Base-by-base conservation (phyloP, 208 protist species). In the Kentomonas sorsogonicus region DNA sequence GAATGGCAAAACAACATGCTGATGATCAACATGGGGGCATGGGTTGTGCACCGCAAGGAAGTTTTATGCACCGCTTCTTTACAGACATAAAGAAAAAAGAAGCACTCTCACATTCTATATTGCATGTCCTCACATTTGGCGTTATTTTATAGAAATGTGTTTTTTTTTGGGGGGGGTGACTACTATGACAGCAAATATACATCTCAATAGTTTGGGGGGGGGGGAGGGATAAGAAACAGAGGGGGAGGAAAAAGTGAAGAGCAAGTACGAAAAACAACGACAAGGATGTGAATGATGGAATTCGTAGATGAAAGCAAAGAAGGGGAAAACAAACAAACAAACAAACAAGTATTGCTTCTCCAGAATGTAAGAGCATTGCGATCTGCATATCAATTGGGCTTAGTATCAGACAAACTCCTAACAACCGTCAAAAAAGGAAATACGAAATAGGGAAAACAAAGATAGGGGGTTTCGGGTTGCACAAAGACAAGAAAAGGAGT, bases 381-480 rank as follows among this genome's bases (percentile, higher is more conserved):
- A 43, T 43, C 38, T 43, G 18, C 38, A 43, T n/a, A n/a, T 43
- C 15, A 9, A n/a, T 43, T 18, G 38, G 15, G 13, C 38, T 43
- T 22, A 9, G 38, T 22, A 43, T 5, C 3, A 2, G 38, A 43
- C 18, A 36, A 15, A 5, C 5, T 36, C 5, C 33, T 9, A 43
- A 3, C 3, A 43, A n/a, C 18, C 7, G 25, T 34, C 3, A 38
- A 5, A 40, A 15, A 36, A 38, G 25, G 11, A 40, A 16, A 26
- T 15, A 40, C 26, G 53, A 56, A 47, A 40, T 45, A 47, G 51
- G 18, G 34, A 46, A 4, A 51, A 48, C 43, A 58, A 57, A 57
- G 23, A 61, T 22, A 70, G n/a, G 29, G 3, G 36, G 16, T 61
- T 18, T 29, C 22, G 25, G 29, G 13, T 56, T 29, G 16, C 26